Evolutionary conservation across 495 filamentous ascomycete species (phyloP).

Genomic region (Penicillium psychrofluorescens): DNA sequence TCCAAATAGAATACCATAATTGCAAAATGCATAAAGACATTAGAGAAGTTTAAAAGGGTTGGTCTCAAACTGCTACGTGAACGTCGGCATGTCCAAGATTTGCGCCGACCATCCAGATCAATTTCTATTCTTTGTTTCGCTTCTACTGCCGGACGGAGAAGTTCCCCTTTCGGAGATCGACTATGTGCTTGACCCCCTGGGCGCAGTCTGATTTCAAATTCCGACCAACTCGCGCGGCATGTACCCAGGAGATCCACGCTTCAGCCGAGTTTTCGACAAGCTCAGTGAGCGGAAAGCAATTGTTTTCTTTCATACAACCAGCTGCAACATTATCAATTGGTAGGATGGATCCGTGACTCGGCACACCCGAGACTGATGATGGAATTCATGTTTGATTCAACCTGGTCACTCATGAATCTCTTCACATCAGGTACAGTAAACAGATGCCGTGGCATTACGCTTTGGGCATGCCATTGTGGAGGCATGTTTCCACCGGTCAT

Average conservation of each 20-base stretch:
- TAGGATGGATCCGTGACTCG: not conserved
- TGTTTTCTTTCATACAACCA: slow-evolving; percentile 50
- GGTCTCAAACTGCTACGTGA: slow-evolving; percentile 25
- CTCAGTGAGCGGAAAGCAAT: slow-evolving; percentile 26
- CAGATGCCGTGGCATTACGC: slow-evolving; percentile 34
- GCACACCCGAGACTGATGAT: too few relatives aligned
- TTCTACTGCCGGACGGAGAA: slow-evolving; percentile 41
- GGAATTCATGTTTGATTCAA: slow-evolving; percentile 47
- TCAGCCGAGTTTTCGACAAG: slow-evolving; percentile 34
- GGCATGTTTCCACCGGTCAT: slow-evolving; percentile 38
- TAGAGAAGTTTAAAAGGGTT: too few relatives aligned
- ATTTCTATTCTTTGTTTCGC: slow-evolving; percentile 44
- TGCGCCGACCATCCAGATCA: slow-evolving; percentile 24
- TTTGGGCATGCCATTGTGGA: slow-evolving; percentile 43
- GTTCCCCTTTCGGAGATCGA: slow-evolving; percentile 38
- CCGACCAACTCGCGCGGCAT: slow-evolving; percentile 41
- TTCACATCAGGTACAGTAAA: slow-evolving; percentile 39
- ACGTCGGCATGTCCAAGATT: slow-evolving; percentile 34
- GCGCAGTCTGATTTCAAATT: slow-evolving; percentile 42
- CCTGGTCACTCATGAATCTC: slow-evolving; percentile 40
- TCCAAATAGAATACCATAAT: too few relatives aligned
- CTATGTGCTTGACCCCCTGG: slow-evolving; percentile 25
- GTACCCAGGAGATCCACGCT: slow-evolving; percentile 40
- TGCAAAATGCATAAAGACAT: too few relatives aligned
- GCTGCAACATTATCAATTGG: slow-evolving; percentile 8